These are phyloP conservation scores for Colletotrichum sp. DNA, from an alignment of 2,329 filamentous ascomycete species.

Conservation along the genomic window DNA sequence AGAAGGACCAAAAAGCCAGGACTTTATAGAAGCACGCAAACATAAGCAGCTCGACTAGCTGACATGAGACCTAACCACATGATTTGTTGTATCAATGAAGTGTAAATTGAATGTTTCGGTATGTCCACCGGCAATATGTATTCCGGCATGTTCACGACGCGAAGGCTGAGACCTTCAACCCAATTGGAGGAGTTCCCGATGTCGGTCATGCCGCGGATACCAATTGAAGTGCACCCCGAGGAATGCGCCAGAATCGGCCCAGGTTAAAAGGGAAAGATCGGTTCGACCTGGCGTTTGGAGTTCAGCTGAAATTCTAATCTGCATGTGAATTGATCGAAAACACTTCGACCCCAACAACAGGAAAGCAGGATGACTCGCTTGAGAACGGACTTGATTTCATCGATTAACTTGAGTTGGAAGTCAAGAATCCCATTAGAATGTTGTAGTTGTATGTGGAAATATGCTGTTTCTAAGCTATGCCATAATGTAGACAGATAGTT, in stretches of 20 bases:
- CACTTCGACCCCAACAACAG: rapidly evolving
- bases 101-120: not conserved
- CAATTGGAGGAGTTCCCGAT: not conserved
- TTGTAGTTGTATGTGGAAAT: not conserved
- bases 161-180: not conserved
- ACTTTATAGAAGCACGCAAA: not conserved
- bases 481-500: not conserved
- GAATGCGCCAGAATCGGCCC: not conserved
- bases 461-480: not conserved
- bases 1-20: no score
- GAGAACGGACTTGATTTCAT: no score
- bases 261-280: not conserved
- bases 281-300: not conserved
- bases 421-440: not conserved
- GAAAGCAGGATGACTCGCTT: no score
- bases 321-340: not conserved
- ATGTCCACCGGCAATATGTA: rapidly evolving
- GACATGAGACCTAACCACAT: not conserved
- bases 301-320: not conserved
- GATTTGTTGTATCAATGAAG: not conserved
- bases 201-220: not conserved
- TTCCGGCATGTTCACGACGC: not conserved
- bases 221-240: not conserved
- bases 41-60: not conserved
- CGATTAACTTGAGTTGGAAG: rapidly evolving